Percentiles rank a stretch among this genome's conserved stretches.
phyloP scores from a whole-genome alignment of 169 alveolate genomes.

The Plasmodium coatneyi region DNA sequence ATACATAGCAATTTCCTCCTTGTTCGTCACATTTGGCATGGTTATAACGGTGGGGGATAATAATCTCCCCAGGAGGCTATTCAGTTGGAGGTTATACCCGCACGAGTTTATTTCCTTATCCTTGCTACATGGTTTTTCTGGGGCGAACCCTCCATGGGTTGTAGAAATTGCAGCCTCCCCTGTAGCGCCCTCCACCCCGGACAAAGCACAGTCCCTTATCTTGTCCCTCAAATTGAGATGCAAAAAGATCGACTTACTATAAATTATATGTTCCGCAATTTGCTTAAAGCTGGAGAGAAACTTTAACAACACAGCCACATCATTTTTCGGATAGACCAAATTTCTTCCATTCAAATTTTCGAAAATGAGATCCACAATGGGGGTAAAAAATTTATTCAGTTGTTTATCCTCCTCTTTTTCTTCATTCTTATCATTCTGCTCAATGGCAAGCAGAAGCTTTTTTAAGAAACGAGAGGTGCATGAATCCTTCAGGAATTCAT shows the following conservation, averaged over 20 bases:
- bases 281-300: constrained; percentile 54
- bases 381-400: constrained; percentile 36
- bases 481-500: constrained; percentile 51
- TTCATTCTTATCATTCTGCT: constrained; percentile 66
- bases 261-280: constrained; percentile 30
- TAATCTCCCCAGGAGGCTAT: constrained; percentile 78
- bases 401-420: constrained; percentile 21
- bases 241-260: constrained; percentile 40
- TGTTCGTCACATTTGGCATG: constrained; percentile 78
- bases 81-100: constrained; percentile 74
- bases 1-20: constrained; percentile 75
- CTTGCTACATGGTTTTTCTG: neutral
- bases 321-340: constrained; percentile 64
- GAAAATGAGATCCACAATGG: constrained; percentile 44
- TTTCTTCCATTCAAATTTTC: constrained; percentile 34
- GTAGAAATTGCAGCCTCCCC: neutral
- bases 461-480: constrained; percentile 66
- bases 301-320: constrained; percentile 50
- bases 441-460: constrained; percentile 16
- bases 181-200: neutral
- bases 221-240: constrained; percentile 38
- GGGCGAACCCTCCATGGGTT: neutral
- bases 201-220: neutral
- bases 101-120: constrained; percentile 55
- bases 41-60: constrained; percentile 76